A percentile compares a stretch with the other conserved stretches of the same genome.
phyloP scores from a whole-genome alignment of 108 stramenopile species.

The Cyclotella baltica region DNA sequence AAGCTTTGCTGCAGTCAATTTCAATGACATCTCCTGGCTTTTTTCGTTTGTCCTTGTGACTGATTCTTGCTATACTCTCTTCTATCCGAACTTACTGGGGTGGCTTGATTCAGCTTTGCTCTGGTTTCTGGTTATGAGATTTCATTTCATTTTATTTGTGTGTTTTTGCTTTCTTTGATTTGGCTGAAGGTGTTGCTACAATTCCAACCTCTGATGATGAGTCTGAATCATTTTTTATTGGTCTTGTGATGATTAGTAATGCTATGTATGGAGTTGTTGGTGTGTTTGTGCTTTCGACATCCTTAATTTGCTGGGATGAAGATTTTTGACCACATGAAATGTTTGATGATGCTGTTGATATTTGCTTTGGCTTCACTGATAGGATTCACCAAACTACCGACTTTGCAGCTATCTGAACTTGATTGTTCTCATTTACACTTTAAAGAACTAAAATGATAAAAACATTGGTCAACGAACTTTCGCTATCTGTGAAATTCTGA shows the following conservation, averaged over 20 bases:
- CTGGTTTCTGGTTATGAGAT: background rate
- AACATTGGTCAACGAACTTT: too few relatives aligned
- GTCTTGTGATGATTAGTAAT: background rate
- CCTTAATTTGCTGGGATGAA: too few relatives aligned
- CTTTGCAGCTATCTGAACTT: too few relatives aligned
- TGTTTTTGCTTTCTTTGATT: background rate
- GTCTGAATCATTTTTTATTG: background rate
- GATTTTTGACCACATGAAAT: too few relatives aligned
- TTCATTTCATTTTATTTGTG: background rate
- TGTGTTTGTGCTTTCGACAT: too few relatives aligned
- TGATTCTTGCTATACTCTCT: background rate
- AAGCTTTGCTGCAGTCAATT: background rate
- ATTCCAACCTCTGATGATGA: background rate
- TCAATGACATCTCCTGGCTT: background rate
- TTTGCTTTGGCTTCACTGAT: too few relatives aligned
- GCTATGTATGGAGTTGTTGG: background rate
- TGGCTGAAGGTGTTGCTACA: background rate
- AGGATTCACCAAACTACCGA: too few relatives aligned
- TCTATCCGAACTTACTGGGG: background rate
- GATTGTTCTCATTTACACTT: too few relatives aligned
- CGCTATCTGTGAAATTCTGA: too few relatives aligned
- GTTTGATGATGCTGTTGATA: too few relatives aligned
- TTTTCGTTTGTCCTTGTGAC: background rate
- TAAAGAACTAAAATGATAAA: too few relatives aligned
- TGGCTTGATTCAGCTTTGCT: background rate